phyloP scores from a whole-genome alignment of 2,329 filamentous ascomycete species.

The Elsinoe fawcettii region DNA sequence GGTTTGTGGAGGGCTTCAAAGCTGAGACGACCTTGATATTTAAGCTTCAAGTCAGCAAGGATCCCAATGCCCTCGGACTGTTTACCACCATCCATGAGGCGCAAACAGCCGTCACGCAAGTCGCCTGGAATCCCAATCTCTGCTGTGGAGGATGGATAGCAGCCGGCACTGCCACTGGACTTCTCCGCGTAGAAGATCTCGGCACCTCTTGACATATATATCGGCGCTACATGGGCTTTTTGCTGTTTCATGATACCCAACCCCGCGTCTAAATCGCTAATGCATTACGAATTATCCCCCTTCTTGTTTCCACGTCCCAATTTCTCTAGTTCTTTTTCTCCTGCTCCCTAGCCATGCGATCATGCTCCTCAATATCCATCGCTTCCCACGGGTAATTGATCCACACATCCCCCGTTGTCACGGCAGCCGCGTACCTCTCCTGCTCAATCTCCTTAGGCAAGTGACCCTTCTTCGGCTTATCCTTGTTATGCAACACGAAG shows the following conservation, averaged over 20 bases:
- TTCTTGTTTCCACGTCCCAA: background rate
- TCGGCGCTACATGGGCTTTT: background rate
- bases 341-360: conserved; percentile 51
- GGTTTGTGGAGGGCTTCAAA: conserved; percentile 39
- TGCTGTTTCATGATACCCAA: conserved; percentile 10
- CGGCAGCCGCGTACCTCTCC: conserved; percentile 72
- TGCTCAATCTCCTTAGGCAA: conserved; percentile 64
- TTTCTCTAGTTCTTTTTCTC: conserved; percentile 14
- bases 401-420: conserved; percentile 90
- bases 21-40: conserved; percentile 24
- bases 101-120: conserved; percentile 35
- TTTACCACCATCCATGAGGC: conserved; percentile 40
- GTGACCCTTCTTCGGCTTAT: conserved; percentile 87
- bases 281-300: background rate
- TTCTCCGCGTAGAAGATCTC: conserved; percentile 45
- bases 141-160: conserved; percentile 44
- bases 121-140: conserved; percentile 47
- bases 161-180: conserved; percentile 41
- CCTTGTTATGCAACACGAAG: conserved; percentile 98
- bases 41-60: conserved; percentile 20
- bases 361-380: conserved; percentile 86
- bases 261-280: conserved; percentile 5
- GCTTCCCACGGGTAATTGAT: conserved; percentile 99
- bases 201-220: conserved; percentile 15
- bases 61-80: conserved; percentile 20